Percentiles rank a stretch among this genome's conserved stretches.
phyloP scores from a whole-genome alignment of 176 grass and related monocot genomes.

The Oryza officinalis region DNA sequence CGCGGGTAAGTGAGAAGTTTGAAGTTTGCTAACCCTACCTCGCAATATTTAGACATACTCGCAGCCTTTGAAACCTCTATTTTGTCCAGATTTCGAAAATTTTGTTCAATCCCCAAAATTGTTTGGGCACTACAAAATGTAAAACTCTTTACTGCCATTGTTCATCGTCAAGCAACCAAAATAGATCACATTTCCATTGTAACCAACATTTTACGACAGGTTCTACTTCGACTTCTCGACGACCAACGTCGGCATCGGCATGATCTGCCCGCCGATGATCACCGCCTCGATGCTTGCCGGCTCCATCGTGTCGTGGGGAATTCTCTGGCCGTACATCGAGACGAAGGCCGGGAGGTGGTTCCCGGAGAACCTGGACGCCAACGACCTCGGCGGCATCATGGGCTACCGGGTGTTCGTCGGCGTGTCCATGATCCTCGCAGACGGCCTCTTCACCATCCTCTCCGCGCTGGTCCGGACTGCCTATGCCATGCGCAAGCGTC shows the following conservation, averaged over 20 bases:
- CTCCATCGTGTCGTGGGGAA: slow-evolving; percentile 48
- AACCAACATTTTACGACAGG: background rate
- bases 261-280: slow-evolving; percentile 55
- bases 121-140: too few species aligned
- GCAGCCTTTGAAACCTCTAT: too few species aligned
- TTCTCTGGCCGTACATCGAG: slow-evolving; percentile 47
- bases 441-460: slow-evolving; percentile 45
- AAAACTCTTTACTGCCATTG: background rate
- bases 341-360: slow-evolving; percentile 47
- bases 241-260: slow-evolving; percentile 46
- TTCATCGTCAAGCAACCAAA: background rate
- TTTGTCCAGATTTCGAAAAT: too few species aligned
- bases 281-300: slow-evolving; percentile 37
- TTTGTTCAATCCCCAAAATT: too few species aligned
- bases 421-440: slow-evolving; percentile 54
- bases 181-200: background rate
- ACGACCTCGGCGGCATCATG: slow-evolving; percentile 35
- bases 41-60: too few species aligned
- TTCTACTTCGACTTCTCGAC: slow-evolving; percentile 60
- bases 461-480: slow-evolving; percentile 10
- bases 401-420: slow-evolving; percentile 48
- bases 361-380: background rate
- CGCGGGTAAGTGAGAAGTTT: slow-evolving; percentile 11
- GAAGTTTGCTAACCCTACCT: background rate
- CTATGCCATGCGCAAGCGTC: slow-evolving; percentile 35